phyloP scores from a whole-genome alignment of 306 rosid genomes.

The Prosopis cineraria region DNA sequence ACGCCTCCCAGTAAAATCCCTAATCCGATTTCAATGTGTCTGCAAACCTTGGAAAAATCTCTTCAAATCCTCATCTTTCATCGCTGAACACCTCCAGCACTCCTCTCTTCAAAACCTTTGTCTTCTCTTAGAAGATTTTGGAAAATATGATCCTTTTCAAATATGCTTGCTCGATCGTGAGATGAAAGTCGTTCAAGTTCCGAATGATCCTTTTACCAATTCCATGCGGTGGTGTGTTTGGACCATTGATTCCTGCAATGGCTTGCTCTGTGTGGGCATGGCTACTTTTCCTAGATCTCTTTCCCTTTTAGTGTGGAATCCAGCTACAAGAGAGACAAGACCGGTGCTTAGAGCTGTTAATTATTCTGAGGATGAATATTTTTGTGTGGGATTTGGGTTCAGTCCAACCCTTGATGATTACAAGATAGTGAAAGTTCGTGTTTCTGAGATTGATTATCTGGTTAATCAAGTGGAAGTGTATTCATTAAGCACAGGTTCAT shows the following conservation, averaged over 20 bases:
- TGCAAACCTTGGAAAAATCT: too few species aligned
- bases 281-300: too few species aligned
- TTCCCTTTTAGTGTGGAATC: slow-evolving; percentile 1
- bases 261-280: background rate
- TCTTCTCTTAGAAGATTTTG: slow-evolving; percentile 20
- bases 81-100: too few species aligned
- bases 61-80: too few species aligned
- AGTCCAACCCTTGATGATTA: slow-evolving; percentile 5
- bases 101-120: background rate
- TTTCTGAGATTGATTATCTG: too few species aligned
- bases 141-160: background rate
- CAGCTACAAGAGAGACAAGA: too few species aligned
- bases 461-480: too few species aligned
- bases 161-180: background rate
- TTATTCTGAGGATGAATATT: background rate
- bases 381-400: slow-evolving; percentile 25
- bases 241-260: slow-evolving; percentile 27
- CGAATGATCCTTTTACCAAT: background rate
- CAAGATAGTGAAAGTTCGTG: too few species aligned
- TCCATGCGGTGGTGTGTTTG: background rate
- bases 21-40: too few species aligned
- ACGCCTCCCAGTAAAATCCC: too few species aligned
- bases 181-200: background rate
- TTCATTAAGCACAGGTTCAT: too few species aligned
- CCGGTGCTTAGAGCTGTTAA: background rate